Evolutionary conservation across 768 basidiomycete genomes (phyloP).

Genomic region (Asterophora parasitica): DNA sequence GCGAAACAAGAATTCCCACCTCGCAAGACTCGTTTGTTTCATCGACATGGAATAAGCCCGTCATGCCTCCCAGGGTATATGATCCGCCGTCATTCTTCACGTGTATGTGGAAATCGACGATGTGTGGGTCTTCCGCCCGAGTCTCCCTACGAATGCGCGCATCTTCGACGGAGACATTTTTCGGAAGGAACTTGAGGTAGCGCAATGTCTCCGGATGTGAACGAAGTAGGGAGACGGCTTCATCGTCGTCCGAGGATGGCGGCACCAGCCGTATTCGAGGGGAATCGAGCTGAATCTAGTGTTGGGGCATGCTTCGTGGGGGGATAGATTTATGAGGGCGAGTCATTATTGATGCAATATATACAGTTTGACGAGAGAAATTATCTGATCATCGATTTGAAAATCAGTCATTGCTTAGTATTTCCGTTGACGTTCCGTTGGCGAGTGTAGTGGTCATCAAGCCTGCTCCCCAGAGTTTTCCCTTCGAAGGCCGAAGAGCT

Average conservation of each 20-base stretch:
- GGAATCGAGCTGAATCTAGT: slow-evolving; percentile 25
- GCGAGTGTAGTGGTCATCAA: background rate
- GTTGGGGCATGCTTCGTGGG: slow-evolving; percentile 23
- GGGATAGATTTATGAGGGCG: background rate
- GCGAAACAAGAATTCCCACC: slow-evolving; percentile 34
- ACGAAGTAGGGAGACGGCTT: slow-evolving; percentile 29
- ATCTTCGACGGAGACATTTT: slow-evolving; percentile 30
- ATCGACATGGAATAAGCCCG: slow-evolving; percentile 37
- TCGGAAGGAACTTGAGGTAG: slow-evolving; percentile 36
- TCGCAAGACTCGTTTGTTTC: slow-evolving; percentile 32
- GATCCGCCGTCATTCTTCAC: slow-evolving; percentile 22
- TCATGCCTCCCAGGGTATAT: slow-evolving; percentile 30
- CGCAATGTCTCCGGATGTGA: slow-evolving; percentile 33
- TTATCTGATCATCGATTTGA: slow-evolving; percentile 3
- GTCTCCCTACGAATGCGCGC: slow-evolving; percentile 28
- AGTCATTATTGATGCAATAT: background rate
- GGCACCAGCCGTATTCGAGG: slow-evolving; percentile 29
- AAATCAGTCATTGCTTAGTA: background rate
- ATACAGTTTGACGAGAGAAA: too few relatives aligned
- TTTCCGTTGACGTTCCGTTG: too few relatives aligned
- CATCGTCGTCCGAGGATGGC: slow-evolving; percentile 32
- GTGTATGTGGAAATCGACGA: slow-evolving; percentile 36
- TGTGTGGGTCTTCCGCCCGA: slow-evolving; percentile 26
- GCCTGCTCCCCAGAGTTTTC: slow-evolving; percentile 10
- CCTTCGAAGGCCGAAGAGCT: slow-evolving; percentile 46